Conservation (phyloP, 306 rosid species). For the Ormosia emarginata region DNA sequence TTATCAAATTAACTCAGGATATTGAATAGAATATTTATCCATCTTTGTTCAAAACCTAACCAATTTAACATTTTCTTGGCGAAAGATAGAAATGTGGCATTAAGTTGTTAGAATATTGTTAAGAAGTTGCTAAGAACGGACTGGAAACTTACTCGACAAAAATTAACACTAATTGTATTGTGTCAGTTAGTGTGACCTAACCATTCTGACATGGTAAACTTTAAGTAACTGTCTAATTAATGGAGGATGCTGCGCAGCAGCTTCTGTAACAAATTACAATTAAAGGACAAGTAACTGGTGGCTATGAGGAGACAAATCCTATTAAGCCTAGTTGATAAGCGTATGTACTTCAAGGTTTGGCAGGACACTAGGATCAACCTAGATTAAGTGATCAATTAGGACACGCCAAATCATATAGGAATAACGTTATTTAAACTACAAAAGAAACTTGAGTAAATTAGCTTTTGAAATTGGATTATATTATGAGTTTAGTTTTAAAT, state of each 20-base stretch:
- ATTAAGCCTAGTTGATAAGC: conserved; percentile 14
- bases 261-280: conserved; percentile 11
- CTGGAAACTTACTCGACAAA: conserved; percentile 5
- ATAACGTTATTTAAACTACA: background rate
- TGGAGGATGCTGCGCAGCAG: background rate
- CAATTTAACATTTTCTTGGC: conserved; percentile 4
- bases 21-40: conserved; percentile 4
- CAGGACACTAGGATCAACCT: background rate
- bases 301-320: conserved; percentile 17
- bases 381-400: conserved; percentile 21
- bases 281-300: background rate
- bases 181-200: conserved; percentile 7
- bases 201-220: background rate
- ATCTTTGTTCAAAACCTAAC: conserved; percentile 22
- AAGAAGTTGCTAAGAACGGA: conserved; percentile 28
- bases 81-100: conserved; percentile 15
- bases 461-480: background rate
- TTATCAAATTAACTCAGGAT: background rate
- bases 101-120: background rate
- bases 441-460: background rate
- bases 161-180: conserved; percentile 4
- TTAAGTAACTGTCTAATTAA: background rate
- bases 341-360: background rate
- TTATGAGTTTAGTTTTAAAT: background rate
- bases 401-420: background rate